Conservation (phyloP, 179 eudicot species). For the Dionaea muscipula region DNA sequence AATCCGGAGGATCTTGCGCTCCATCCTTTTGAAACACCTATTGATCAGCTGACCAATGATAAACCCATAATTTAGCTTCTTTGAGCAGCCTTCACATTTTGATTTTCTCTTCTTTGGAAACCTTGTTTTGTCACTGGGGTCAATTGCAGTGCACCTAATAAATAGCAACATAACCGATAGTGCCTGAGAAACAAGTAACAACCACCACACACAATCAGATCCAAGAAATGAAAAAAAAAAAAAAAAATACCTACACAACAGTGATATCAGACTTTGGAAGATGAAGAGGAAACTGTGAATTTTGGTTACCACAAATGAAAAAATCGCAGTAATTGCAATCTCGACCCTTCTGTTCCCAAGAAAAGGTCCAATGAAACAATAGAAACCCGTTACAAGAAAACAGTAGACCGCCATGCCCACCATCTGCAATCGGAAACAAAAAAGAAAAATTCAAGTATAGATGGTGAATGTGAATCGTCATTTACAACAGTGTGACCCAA, state of each 20-base stretch:
- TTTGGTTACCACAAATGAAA: conserved; percentile 39
- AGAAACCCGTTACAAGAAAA: conserved; percentile 49
- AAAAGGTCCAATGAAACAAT: conserved; percentile 61
- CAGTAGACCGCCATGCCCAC: conserved; percentile 58
- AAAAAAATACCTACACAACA: not conserved
- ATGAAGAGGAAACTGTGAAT: not conserved
- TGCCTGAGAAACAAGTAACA: conserved; percentile 34
- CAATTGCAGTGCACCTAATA: conserved; percentile 59
- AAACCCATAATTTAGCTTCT: conserved; percentile 51
- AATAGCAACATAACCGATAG: conserved; percentile 47
- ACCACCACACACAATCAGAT: not conserved
- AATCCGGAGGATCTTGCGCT: conserved; percentile 53
- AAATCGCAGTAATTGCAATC: conserved; percentile 37
- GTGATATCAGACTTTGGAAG: not conserved
- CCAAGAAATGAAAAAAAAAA: not conserved
- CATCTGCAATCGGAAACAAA: conserved; percentile 31
- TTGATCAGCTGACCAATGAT: conserved; percentile 39
- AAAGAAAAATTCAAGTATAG: not conserved
- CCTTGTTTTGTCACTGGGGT: conserved; percentile 62
- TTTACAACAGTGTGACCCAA: not conserved
- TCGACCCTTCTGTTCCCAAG: conserved; percentile 54
- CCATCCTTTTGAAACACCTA: conserved; percentile 53
- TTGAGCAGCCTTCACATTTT: conserved; percentile 18
- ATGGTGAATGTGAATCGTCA: not conserved
- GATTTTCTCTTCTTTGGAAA: conserved; percentile 31